A percentile compares a stretch with the other conserved stretches of the same genome.
phyloP scores from a whole-genome alignment of 768 basidiomycete genomes.

The Rhizopogon roseolus region DNA sequence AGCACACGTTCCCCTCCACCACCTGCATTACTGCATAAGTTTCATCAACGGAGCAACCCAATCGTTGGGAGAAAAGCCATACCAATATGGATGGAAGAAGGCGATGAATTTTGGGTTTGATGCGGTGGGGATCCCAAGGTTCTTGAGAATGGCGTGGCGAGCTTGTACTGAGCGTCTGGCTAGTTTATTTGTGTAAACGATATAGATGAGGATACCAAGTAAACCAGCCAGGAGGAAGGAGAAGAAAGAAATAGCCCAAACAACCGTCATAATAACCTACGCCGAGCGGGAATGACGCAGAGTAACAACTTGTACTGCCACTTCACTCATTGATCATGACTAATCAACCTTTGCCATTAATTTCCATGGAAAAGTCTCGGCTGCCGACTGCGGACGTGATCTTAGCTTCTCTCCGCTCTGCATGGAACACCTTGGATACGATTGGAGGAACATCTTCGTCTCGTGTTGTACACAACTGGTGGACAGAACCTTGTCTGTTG shows the following conservation, averaged over 20 bases:
- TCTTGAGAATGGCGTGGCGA: conserved; percentile 17
- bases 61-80: conserved; percentile 18
- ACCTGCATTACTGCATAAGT: conserved; percentile 74
- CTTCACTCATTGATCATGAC: too few species aligned
- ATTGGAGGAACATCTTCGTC: too few species aligned
- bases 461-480: too few species aligned
- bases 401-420: too few species aligned
- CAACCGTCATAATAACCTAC: neutral
- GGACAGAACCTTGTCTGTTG: too few species aligned
- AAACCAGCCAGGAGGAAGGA: conserved; percentile 11
- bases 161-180: conserved; percentile 15
- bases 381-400: too few species aligned
- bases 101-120: conserved; percentile 48
- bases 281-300: too few species aligned
- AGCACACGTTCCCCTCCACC: conserved; percentile 96
- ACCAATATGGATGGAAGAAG: conserved; percentile 98
- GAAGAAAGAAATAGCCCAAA: conserved; percentile 10
- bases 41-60: conserved; percentile 26
- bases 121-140: conserved; percentile 6
- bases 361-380: too few species aligned
- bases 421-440: too few species aligned
- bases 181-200: conserved; percentile 18
- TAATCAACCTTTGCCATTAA: too few species aligned
- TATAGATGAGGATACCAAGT: conserved; percentile 13
- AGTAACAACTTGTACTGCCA: too few species aligned